Base-by-base conservation (phyloP, 1,284 basidiomycete genomes). In the Hymenochaete sp. region DNA sequence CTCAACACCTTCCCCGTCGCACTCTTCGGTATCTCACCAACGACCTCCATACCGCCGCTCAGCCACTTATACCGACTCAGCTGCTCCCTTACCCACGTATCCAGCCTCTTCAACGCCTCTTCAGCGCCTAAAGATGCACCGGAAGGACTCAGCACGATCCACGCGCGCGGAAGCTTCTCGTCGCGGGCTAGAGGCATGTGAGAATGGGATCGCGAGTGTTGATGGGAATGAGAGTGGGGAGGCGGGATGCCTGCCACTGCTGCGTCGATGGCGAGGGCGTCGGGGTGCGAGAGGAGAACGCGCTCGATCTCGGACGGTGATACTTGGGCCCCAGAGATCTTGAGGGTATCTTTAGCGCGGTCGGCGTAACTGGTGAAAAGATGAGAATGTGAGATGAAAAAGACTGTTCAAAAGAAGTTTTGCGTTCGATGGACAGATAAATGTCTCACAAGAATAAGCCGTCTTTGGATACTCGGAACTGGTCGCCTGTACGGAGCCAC, bases 401-500 rank as follows among this genome's bases (percentile, higher is more conserved):
- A 18, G 29, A 25, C 4, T 25, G 13, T 40, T n/a, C 14, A 31
- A 29, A 32, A 24, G 42, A 37, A 31, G 26, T 42, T 28, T 21
- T 19, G 27, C 7, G 10, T 5, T 4, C 18, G 29, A 24, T 37
- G 5, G 13, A 35, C 5, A n/a, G 25, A 50, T 19, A 36, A 14
- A 31, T 39, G n/a, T 64, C 78, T 32, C 52, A 85, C 82, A 72
- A 85, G 56, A 85, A 74, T 42, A 72, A 68, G 0, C 74, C 76
- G 5, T 75, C 64, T 49, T 67, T 66, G 50, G 80, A 72, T 5
- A 74, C 72, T 32, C 69, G 66, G 56, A 86, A 79, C 45, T 68
- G 65, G 59, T 88, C 84, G 1, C 85, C 85, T 0, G 83, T 87
- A 42, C 65, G 66, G 25, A 88, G 55, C 85, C 84, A 88, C 11